phyloP scores from a whole-genome alignment of 176 grass and related monocot species.

The Microstegium vimineum region DNA sequence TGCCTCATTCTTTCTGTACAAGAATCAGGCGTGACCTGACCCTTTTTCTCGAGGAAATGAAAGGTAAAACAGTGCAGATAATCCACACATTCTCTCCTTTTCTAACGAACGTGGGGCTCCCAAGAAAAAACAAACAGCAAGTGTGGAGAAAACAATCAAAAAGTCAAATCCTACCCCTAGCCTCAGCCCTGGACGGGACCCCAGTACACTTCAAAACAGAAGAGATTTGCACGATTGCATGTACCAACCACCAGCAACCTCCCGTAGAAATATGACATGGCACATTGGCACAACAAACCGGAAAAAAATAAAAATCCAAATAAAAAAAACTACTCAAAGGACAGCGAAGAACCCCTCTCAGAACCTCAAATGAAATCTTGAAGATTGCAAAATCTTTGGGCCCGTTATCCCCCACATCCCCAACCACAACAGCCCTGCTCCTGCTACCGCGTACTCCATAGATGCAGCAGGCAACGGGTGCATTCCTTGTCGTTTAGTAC shows the following conservation, averaged over 20 bases:
- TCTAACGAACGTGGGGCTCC: constrained; percentile 14
- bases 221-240: not conserved
- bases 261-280: not conserved
- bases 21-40: constrained; percentile 18
- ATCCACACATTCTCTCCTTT: constrained; percentile 30
- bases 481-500: not conserved
- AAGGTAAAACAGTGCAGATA: constrained; percentile 39
- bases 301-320: not conserved
- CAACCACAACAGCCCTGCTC: not conserved
- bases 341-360: not conserved
- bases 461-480: not conserved
- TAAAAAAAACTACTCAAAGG: not conserved
- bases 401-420: not conserved
- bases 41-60: constrained; percentile 11
- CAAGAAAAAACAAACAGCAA: constrained; percentile 24
- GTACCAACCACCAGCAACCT: constrained; percentile 8
- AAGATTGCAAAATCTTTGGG: constrained; percentile 13
- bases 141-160: constrained; percentile 21
- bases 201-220: not conserved
- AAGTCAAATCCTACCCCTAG: constrained; percentile 34
- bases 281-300: not conserved
- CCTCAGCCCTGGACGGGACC: not conserved
- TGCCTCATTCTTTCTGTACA: not conserved
- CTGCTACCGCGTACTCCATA: not conserved
- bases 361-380: not conserved